A percentile compares a stretch with the other conserved stretches of the same genome.
These are phyloP conservation scores for Orbilia brochopaga DNA, from an alignment of 2,329 filamentous ascomycete genomes.

Conservation along the genomic window DNA sequence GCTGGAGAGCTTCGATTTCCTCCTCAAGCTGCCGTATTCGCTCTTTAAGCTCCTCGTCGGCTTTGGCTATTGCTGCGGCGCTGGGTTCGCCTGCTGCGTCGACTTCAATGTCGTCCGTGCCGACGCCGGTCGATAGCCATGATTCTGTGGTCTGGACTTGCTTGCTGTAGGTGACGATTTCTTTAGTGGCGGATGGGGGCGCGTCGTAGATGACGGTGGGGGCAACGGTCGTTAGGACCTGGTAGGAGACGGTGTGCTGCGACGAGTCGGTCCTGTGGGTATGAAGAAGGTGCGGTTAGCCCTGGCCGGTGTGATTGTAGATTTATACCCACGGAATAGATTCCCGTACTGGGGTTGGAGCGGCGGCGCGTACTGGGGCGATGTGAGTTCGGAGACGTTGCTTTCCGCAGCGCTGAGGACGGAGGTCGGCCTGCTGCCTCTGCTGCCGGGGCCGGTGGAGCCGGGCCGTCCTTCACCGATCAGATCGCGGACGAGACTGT, in stretches of 20 bases:
- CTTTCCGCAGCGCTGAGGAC: slow-evolving; percentile 83
- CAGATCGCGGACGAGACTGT: slow-evolving; percentile 81
- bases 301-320: slow-evolving; percentile 53
- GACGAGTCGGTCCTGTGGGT: slow-evolving; percentile 56
- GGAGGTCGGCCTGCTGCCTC: slow-evolving; percentile 81
- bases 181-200: slow-evolving; percentile 74
- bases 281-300: not conserved
- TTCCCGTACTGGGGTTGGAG: slow-evolving; percentile 23
- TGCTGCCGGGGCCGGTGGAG: slow-evolving; percentile 69
- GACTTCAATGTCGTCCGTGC: slow-evolving; percentile 72
- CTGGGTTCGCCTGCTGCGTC: slow-evolving; percentile 59
- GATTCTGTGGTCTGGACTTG: slow-evolving; percentile 87
- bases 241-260: slow-evolving; percentile 57
- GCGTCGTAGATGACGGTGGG: slow-evolving; percentile 81
- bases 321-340: slow-evolving; percentile 12
- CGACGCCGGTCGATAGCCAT: slow-evolving; percentile 69
- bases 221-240: slow-evolving; percentile 75
- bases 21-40: slow-evolving; percentile 90
- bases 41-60: slow-evolving; percentile 84
- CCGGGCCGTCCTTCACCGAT: slow-evolving; percentile 77
- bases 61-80: slow-evolving; percentile 12
- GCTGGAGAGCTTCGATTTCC: slow-evolving; percentile 71
- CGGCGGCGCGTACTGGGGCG: slow-evolving; percentile 57
- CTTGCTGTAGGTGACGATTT: slow-evolving; percentile 96
- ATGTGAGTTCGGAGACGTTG: slow-evolving; percentile 69